These are phyloP conservation scores for Erodium moschatum DNA, from an alignment of 441 rosid genomes.

Conservation along the genomic window DNA sequence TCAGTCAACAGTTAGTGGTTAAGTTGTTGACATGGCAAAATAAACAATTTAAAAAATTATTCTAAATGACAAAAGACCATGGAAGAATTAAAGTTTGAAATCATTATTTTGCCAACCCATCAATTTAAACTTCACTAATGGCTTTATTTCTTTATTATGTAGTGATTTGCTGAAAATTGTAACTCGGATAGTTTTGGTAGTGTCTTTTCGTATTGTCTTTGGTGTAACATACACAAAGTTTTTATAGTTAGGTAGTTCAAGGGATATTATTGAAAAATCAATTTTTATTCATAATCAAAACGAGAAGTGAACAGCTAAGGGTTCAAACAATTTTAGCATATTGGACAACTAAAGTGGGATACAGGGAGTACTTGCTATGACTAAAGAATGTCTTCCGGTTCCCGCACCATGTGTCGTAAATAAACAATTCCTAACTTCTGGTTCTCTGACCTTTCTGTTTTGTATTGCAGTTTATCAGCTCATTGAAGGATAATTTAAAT, in stretches of 20 bases:
- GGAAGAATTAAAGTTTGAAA: no score
- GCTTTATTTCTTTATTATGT: no score
- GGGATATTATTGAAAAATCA: neutral
- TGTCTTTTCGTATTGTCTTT: no score
- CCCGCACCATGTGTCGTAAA: neutral
- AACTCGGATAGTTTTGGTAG: no score
- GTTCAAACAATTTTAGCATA: neutral
- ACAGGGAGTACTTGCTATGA: neutral
- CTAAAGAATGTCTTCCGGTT: neutral
- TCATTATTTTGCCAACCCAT: no score
- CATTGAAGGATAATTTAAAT: conserved; percentile 86
- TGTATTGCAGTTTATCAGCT: conserved; percentile 75
- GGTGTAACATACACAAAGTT: neutral
- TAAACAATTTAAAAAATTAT: no score
- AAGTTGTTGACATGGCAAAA: no score
- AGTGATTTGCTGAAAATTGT: no score
- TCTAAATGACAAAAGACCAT: no score
- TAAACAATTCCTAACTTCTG: neutral
- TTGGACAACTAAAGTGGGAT: neutral
- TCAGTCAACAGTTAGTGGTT: no score
- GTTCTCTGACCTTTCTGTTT: conserved; percentile 11
- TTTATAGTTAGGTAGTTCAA: neutral
- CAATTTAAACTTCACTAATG: no score
- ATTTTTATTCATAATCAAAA: neutral
- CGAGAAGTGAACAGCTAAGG: neutral